phyloP scores from a whole-genome alignment of 305 asterid species.

The Stenogyne calaminthoides region DNA sequence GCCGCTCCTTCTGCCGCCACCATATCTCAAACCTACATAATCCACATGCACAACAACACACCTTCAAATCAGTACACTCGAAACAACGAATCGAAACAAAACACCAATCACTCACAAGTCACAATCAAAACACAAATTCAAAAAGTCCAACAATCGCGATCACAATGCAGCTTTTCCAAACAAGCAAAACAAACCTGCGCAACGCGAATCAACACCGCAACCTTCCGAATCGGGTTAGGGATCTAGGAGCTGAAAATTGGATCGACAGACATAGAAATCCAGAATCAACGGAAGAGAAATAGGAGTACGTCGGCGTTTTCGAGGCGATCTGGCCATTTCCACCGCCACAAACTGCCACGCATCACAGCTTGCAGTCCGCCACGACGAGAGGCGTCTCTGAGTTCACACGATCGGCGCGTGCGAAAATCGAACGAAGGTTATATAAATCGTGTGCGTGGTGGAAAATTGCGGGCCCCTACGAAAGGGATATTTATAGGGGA shows the following conservation, averaged over 20 bases:
- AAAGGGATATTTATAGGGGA: constrained; percentile 25
- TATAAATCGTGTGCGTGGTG: background rate
- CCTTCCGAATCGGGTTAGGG: constrained; percentile 29
- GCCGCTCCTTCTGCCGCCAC: constrained; percentile 56
- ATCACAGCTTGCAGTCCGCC: constrained; percentile 47
- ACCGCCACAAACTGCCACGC: constrained; percentile 50
- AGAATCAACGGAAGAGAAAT: constrained; percentile 23
- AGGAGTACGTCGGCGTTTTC: constrained; percentile 30
- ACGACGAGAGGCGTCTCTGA: constrained; percentile 43
- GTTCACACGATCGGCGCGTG: constrained; percentile 23
- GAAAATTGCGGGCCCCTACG: background rate
- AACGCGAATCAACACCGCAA: constrained; percentile 17
- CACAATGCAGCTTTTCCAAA: constrained; percentile 40
- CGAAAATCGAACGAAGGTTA: constrained; percentile 16
- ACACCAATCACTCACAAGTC: constrained; percentile 6
- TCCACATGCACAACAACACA: constrained; percentile 40
- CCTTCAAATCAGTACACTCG: constrained; percentile 12
- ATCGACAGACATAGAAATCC: background rate
- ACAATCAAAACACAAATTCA: constrained; percentile 14
- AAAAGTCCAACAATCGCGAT: background rate
- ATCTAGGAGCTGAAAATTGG: constrained; percentile 26
- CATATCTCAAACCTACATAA: constrained; percentile 43
- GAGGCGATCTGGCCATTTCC: constrained; percentile 51
- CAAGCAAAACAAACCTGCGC: constrained; percentile 32
- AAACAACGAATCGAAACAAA: constrained; percentile 8